A percentile compares a stretch with the other conserved stretches of the same genome.
Evolutionary conservation across 257 asterid genomes (phyloP).

Genomic region (Gardenia jasminoides): DNA sequence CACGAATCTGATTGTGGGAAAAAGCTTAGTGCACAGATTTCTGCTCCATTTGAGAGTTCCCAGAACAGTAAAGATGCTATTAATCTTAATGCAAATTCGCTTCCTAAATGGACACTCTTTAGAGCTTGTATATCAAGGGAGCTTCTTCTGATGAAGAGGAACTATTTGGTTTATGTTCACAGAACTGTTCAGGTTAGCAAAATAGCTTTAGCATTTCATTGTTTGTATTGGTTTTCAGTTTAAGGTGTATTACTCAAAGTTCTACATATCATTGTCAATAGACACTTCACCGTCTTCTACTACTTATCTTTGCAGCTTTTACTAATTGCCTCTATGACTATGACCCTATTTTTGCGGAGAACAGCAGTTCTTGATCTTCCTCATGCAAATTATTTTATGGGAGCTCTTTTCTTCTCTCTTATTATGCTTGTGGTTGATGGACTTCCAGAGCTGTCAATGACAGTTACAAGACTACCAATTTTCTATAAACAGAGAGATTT

Average conservation of each 20-base stretch:
- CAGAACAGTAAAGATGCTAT: conserved; percentile 10
- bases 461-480: conserved; percentile 43
- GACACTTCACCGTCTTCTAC: neutral
- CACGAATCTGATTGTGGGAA: neutral
- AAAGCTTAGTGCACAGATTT: neutral
- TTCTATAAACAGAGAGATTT: conserved; percentile 57
- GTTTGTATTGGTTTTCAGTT: too few species aligned
- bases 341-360: conserved; percentile 39
- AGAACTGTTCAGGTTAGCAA: conserved; percentile 5
- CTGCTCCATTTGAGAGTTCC: neutral
- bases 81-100: neutral
- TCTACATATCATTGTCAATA: too few species aligned
- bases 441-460: conserved; percentile 43
- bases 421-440: conserved; percentile 46
- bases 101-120: conserved; percentile 15
- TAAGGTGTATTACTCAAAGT: too few species aligned
- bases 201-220: neutral
- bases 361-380: conserved; percentile 10
- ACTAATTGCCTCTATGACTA: conserved; percentile 43
- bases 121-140: conserved; percentile 11
- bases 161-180: neutral
- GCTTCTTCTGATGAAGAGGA: conserved; percentile 17
- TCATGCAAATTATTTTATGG: conserved; percentile 50
- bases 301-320: conserved; percentile 18
- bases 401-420: conserved; percentile 45